Base-by-base conservation (phyloP, 208 protist species). In the Wallacemonas rigidus region DNA sequence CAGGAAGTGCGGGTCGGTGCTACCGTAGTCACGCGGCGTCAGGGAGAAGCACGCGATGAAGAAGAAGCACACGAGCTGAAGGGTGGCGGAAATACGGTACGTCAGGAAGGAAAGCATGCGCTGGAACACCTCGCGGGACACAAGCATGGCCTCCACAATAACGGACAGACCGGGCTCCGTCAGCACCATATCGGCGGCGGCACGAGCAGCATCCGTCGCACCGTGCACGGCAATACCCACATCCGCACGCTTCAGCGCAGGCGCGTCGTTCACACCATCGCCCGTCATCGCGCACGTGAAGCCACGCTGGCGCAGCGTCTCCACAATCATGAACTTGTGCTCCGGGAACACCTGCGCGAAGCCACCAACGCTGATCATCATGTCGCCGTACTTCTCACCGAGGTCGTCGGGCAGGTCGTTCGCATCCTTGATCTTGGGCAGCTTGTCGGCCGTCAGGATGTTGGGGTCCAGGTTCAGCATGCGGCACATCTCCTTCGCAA, bases 211-310 rank as follows among this genome's bases (percentile, higher is more conserved):
- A 72, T 97, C 97, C 15, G 98, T 98, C 48, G 95, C 80, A 61
- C 91, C 95, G 56, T 95, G 86, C 47, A 99, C 96, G 58, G 98
- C 97, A 85, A 99, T 95, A 58, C 97, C 97, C 65, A 99, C 93
- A 86, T 99, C 87, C n/a, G 98, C 93, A 58, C 90, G 85, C 82
- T 98, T 98, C 60, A 99, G 75, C 15, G 98, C 95, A 50, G 97
- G 97, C 26, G 97, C 90, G 79, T 99, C 98, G 83, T 98, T 98
- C 3, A 98, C 95, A 67, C 98, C 98, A 86, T 99, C 98, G 69
- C 98, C 98, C 57, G 97, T 99, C 97, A 99, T 99, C 67, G 95
- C 97, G 41, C 93, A 89, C 35, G 95, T 91, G 79, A 95, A 93
- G 39, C 91, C 89, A 17, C 81, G 74, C 67, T 96, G 82, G 68